These are phyloP conservation scores for Phaeosphaeria sp. DNA, from an alignment of 2,329 filamentous ascomycete species.

Conservation along the genomic window DNA sequence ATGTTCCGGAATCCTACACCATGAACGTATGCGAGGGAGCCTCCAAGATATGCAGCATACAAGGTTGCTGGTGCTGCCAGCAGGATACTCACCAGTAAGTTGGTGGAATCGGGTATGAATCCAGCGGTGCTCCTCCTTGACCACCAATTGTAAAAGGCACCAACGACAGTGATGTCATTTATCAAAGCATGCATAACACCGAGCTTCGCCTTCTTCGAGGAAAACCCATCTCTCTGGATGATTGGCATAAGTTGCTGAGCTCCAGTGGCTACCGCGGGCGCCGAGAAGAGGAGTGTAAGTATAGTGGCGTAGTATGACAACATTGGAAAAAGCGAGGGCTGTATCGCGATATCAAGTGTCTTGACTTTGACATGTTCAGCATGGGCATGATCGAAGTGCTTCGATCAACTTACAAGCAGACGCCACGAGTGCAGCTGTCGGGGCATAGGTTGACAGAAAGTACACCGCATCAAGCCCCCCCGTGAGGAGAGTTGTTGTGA, in stretches of 20 bases:
- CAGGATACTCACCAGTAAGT: constrained; percentile 47
- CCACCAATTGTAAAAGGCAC: constrained; percentile 53
- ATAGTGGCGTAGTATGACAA: constrained; percentile 55
- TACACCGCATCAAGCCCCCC: constrained; percentile 52
- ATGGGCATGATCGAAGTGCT: not conserved
- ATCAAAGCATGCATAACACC: constrained; percentile 51
- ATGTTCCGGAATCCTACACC: constrained; percentile 51
- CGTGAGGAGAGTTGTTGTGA: constrained; percentile 53
- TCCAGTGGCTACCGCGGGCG: constrained; percentile 43
- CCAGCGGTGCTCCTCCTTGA: constrained; percentile 38
- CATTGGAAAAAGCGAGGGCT: constrained; percentile 43
- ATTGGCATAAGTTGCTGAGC: constrained; percentile 49
- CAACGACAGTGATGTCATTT: constrained; percentile 51
- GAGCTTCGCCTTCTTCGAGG: constrained; percentile 51
- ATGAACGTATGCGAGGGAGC: constrained; percentile 53
- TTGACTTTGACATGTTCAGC: constrained; percentile 26
- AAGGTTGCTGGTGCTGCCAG: constrained; percentile 44
- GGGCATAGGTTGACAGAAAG: constrained; percentile 39
- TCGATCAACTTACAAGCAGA: constrained; percentile 25
- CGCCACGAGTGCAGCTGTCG: constrained; percentile 40
- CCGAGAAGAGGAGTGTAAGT: constrained; percentile 43
- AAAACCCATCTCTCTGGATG: constrained; percentile 52
- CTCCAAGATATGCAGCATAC: constrained; percentile 53
- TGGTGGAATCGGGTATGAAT: constrained; percentile 46
- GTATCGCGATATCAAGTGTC: constrained; percentile 32